Percentiles rank a stretch among this genome's conserved stretches.
Evolutionary conservation across 139 green algal species (phyloP).

Genomic region (Closterium sp.): DNA sequence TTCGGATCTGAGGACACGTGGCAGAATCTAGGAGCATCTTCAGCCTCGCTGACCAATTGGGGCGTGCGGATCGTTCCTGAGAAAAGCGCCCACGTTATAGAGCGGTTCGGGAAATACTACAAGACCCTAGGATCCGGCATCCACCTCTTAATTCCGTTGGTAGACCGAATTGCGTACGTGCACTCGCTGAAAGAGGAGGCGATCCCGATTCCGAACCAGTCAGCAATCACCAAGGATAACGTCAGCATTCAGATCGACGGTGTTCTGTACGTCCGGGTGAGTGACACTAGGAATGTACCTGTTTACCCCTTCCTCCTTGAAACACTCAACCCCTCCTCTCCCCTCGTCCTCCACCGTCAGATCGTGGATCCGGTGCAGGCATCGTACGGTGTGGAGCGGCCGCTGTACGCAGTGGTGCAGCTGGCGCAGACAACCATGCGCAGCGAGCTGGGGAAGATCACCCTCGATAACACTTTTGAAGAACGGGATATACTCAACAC

Average conservation of each 20-base stretch:
- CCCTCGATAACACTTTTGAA: too few relatives aligned
- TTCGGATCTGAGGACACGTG: background rate
- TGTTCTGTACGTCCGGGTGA: conserved; percentile 90
- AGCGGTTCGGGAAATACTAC: conserved; percentile 85
- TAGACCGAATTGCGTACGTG: conserved; percentile 57
- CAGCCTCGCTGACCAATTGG: conserved; percentile 39
- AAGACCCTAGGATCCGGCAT: conserved; percentile 79
- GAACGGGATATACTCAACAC: too few relatives aligned
- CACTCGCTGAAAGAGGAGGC: conserved; percentile 71
- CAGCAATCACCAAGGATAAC: conserved; percentile 96
- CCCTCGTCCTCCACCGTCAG: conserved; percentile 44
- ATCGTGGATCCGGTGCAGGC: conserved; percentile 84
- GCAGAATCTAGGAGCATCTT: background rate
- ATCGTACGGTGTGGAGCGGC: conserved; percentile 91
- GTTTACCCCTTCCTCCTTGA: too few relatives aligned
- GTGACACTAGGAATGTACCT: too few relatives aligned
- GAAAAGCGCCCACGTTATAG: conserved; percentile 72
- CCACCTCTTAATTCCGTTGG: conserved; percentile 85
- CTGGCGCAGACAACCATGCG: conserved; percentile 95
- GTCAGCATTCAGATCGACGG: conserved; percentile 95
- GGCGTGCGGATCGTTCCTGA: conserved; percentile 82
- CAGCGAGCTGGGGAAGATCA: conserved; percentile 77
- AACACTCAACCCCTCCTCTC: too few relatives aligned
- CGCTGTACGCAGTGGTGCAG: conserved; percentile 88
- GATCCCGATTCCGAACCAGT: conserved; percentile 85